Percentiles rank a stretch among this genome's conserved stretches.
Conservation (phyloP, 2,329 filamentous ascomycete genomes). For the Escovopsis sp. region DNA sequence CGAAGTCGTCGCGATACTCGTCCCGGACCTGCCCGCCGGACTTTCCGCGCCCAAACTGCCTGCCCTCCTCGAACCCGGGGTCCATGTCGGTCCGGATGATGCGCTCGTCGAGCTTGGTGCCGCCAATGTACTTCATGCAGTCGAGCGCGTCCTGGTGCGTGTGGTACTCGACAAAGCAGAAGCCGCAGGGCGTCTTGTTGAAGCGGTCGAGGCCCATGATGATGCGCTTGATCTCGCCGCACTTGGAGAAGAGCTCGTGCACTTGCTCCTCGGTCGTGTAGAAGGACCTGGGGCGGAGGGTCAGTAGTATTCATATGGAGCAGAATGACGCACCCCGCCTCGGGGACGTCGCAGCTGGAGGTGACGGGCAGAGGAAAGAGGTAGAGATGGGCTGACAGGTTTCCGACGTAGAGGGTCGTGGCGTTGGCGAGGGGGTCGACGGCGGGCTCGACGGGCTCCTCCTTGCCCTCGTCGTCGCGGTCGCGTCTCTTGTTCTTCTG, state of each 20-base stretch:
- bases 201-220: slow-evolving; percentile 96
- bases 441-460: slow-evolving; percentile 31
- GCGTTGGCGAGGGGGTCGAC: slow-evolving; percentile 68
- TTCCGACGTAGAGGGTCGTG: slow-evolving; percentile 93
- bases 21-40: slow-evolving; percentile 94
- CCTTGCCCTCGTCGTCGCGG: slow-evolving; percentile 39
- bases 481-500: slow-evolving; percentile 62
- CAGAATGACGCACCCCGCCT: too few species aligned
- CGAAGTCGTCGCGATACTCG: slow-evolving; percentile 94
- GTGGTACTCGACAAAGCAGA: slow-evolving; percentile 99
- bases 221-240: slow-evolving; percentile 93
- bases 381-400: slow-evolving; percentile 45
- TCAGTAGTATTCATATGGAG: background rate
- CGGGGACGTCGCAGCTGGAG: background rate
- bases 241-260: slow-evolving; percentile 90
- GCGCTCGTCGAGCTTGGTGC: slow-evolving; percentile 94
- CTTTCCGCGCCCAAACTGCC: slow-evolving; percentile 91
- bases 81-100: slow-evolving; percentile 93
- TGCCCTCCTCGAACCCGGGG: slow-evolving; percentile 87
- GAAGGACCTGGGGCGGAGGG: slow-evolving; percentile 51
- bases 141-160: slow-evolving; percentile 93
- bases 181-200: slow-evolving; percentile 94
- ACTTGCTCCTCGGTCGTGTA: slow-evolving; percentile 99
- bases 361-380: background rate
- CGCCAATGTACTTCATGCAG: slow-evolving; percentile 96